Evolutionary conservation across 768 basidiomycete species (phyloP).

Genomic region (Neoboletus brunneissimus): DNA sequence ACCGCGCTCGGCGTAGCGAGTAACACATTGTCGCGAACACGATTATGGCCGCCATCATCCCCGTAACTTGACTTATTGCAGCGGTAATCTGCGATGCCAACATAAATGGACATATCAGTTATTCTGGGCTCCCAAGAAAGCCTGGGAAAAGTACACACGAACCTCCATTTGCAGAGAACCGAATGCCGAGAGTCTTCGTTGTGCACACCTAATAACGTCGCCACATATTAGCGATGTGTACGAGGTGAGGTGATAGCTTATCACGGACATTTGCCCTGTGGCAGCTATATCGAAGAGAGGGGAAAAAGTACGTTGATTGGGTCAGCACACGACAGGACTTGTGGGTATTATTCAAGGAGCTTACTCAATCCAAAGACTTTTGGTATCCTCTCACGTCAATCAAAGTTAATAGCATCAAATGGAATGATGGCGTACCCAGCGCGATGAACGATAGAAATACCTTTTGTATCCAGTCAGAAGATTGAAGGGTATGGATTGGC

Average conservation of each 20-base stretch:
- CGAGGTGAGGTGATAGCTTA: neutral
- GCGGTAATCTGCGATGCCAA: conserved; percentile 8
- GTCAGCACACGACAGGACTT: neutral
- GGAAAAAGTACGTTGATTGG: neutral
- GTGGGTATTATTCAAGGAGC: conserved; percentile 1
- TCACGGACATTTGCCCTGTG: conserved; percentile 28
- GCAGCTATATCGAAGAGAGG: conserved; percentile 10
- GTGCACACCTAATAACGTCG: conserved; percentile 12
- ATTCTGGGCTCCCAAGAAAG: neutral
- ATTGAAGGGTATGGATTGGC: neutral
- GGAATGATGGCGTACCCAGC: conserved; percentile 18
- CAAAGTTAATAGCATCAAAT: neutral
- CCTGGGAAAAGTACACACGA: neutral
- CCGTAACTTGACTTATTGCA: conserved; percentile 10
- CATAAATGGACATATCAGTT: neutral
- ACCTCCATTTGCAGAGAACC: conserved; percentile 20
- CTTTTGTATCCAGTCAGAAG: conserved; percentile 11
- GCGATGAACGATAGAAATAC: conserved; percentile 16
- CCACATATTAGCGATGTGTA: conserved; percentile 7
- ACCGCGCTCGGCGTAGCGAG: conserved; percentile 19
- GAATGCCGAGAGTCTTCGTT: conserved; percentile 24
- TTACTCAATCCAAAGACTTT: conserved; percentile 30
- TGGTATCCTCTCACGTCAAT: conserved; percentile 11
- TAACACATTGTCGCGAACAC: conserved; percentile 15
- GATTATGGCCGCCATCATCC: conserved; percentile 11